Evolutionary conservation across 108 stramenopile genomes (phyloP).

Genomic region (Nitzschia sp.): DNA sequence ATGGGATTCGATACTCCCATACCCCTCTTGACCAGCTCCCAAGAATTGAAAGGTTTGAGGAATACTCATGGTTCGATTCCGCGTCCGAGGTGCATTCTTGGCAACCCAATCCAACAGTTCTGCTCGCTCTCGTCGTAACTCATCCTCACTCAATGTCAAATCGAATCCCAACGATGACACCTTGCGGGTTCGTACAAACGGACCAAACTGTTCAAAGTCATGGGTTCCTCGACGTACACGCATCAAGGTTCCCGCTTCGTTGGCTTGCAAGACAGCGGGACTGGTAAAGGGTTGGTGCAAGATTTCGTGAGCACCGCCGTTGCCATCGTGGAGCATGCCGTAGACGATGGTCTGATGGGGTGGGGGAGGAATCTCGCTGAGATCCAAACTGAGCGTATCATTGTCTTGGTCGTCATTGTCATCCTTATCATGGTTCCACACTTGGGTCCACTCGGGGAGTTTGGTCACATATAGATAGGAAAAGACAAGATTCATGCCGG

Average conservation of each 20-base stretch:
- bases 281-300: constrained; percentile 37
- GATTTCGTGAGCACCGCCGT: constrained; percentile 34
- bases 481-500: constrained; percentile 46
- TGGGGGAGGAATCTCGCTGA: constrained; percentile 52
- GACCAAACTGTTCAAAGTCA: constrained; percentile 23
- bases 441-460: constrained; percentile 50
- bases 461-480: constrained; percentile 42
- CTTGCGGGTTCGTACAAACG: constrained; percentile 45
- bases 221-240: constrained; percentile 34
- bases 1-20: neutral
- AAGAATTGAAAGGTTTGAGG: neutral
- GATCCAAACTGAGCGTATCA: constrained; percentile 26
- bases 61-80: constrained; percentile 28
- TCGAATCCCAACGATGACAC: constrained; percentile 61
- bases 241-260: constrained; percentile 53
- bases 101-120: constrained; percentile 45
- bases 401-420: constrained; percentile 2
- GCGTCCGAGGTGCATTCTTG: neutral
- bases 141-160: constrained; percentile 42
- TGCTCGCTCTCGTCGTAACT: constrained; percentile 48
- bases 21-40: neutral
- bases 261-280: constrained; percentile 64
- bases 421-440: neutral
- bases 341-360: constrained; percentile 45
- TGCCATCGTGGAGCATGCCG: constrained; percentile 19